Base-by-base conservation (phyloP, 352 stramenopile genomes). In the Hyaloperonospora arabidopsidis region DNA sequence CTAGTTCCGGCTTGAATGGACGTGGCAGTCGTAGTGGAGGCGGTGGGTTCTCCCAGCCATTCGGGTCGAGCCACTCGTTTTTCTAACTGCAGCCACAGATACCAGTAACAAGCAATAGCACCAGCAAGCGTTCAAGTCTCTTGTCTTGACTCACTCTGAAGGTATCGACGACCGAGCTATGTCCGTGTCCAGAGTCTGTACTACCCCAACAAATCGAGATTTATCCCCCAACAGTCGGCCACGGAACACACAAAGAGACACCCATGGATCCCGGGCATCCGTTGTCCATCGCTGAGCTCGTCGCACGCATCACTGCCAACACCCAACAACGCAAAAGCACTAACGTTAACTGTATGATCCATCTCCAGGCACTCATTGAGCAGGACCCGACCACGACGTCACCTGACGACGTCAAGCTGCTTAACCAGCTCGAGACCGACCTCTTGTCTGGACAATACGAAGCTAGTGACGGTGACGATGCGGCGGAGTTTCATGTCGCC, bases 21-120 rank as follows among this genome's bases (percentile, higher is more conserved):
- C 67, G 34, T 40, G 54, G 53, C 17, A 54, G 51, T 21, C 53
- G 61, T 41, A 52, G 70, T 44, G 4, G 25, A 32, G 61, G 74
- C 4, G 65, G 74, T 1, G 64, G 65, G 0, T 75, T 76, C 13
- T 63, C 62, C 14, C 72, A 67, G 17, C 79, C 79, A 0, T 89
- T 86, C 50, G 74, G 76, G 5, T 85, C 80, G 10, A 69, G 78
- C 35, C 63, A 87, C 41, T 76, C 76, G 28, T 90, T 88, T 54
- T 90, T 85, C 35, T 86, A 60, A 68, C 32, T 22, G 1, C 25
- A 32, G 25, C 22, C 23, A 14, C 7, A 45, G 18, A 32, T 13
- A 34, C 17, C 21, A 47, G 18, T 32, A 21, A 14, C 18, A 35
- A 46, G 19, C 19, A 46, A 28, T 49, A 45, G 17, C 38, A 44